phyloP scores from a whole-genome alignment of 768 basidiomycete species.

The Boletus bicolor region DNA sequence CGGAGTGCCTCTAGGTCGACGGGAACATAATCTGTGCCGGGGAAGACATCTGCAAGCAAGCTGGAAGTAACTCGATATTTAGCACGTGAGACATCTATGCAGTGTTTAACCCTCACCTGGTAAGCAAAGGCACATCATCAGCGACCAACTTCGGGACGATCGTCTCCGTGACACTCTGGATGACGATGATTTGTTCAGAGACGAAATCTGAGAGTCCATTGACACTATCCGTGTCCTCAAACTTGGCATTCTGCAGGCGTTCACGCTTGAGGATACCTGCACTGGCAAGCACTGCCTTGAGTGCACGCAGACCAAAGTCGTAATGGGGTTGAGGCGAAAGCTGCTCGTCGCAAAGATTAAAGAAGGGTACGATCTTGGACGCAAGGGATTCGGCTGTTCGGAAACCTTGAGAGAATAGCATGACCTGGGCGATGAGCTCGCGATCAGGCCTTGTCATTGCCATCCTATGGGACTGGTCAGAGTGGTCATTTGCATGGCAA shows the following conservation, averaged over 20 bases:
- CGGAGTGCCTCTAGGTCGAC: conserved; percentile 84
- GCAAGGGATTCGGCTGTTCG: conserved; percentile 96
- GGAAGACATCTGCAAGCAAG: conserved; percentile 94
- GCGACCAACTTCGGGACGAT: conserved; percentile 98
- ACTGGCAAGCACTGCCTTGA: conserved; percentile 94
- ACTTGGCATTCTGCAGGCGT: conserved; percentile 53
- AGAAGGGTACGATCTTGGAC: conserved; percentile 98
- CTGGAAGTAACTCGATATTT: conserved; percentile 37
- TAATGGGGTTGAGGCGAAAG: conserved; percentile 97
- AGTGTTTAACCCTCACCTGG: conserved; percentile 54
- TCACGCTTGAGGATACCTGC: conserved; percentile 98
- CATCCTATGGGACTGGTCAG: conserved; percentile 57
- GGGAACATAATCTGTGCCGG: conserved; percentile 87
- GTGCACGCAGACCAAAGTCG: conserved; percentile 95
- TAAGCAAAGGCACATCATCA: conserved; percentile 92
- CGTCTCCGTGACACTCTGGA: conserved; percentile 97
- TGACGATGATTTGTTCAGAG: conserved; percentile 93
- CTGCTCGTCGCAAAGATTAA: conserved; percentile 97
- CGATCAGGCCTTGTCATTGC: conserved; percentile 99
- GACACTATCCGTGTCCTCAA: conserved; percentile 42
- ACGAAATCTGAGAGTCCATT: conserved; percentile 63
- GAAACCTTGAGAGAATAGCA: conserved; percentile 99
- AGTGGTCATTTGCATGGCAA: neutral
- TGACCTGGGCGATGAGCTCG: conserved; percentile 98
- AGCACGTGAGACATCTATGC: neutral